Percentiles rank a stretch among this genome's conserved stretches.
These are phyloP conservation scores for Leccinellum luteum DNA, from an alignment of 768 basidiomycete genomes.

Conservation along the genomic window DNA sequence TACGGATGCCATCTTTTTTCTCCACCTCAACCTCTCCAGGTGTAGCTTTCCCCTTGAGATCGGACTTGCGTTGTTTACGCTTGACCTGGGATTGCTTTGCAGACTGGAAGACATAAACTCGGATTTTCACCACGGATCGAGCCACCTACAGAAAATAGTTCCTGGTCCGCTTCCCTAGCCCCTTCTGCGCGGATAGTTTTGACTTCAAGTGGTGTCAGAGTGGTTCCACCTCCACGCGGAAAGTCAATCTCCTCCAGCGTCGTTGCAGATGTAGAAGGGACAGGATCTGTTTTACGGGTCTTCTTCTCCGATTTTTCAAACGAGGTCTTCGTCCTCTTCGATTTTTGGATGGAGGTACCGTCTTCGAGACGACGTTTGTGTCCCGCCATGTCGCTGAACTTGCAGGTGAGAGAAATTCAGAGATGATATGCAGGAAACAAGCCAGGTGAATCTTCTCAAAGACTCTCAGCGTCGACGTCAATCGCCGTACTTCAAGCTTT, in stretches of 20 bases:
- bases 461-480: not conserved
- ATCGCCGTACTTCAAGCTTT: too few species aligned
- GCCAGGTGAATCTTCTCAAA: not conserved
- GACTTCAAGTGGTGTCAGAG: conserved; percentile 84
- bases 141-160: conserved; percentile 62
- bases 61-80: conserved; percentile 49
- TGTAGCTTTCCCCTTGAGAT: conserved; percentile 31
- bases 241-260: conserved; percentile 81
- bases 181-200: conserved; percentile 85
- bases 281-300: conserved; percentile 23
- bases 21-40: conserved; percentile 26
- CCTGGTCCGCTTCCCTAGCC: conserved; percentile 76
- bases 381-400: conserved; percentile 39
- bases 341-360: conserved; percentile 41
- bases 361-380: conserved; percentile 67
- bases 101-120: conserved; percentile 36
- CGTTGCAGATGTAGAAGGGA: conserved; percentile 37
- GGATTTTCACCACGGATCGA: not conserved
- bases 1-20: conserved; percentile 54
- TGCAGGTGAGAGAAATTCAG: not conserved
- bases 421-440: not conserved
- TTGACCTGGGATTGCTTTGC: conserved; percentile 37
- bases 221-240: conserved; percentile 91
- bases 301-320: conserved; percentile 26
- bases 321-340: conserved; percentile 60